phyloP scores from a whole-genome alignment of 371 early-diverging fungal species.

The Batkoa obscura region DNA sequence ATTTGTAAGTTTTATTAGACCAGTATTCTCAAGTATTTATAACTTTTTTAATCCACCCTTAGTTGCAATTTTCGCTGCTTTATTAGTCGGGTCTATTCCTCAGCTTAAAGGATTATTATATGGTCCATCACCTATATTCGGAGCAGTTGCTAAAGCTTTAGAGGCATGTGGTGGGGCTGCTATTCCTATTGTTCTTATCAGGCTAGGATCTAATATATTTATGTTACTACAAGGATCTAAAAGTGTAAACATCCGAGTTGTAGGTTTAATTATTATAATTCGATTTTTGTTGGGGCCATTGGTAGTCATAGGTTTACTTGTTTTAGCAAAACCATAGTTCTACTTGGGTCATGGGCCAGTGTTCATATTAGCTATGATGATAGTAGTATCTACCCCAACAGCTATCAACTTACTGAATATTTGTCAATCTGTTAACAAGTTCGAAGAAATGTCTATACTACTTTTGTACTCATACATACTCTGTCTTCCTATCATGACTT shows the following conservation, averaged over 20 bases:
- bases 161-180: constrained; percentile 41
- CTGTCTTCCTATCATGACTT: not conserved
- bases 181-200: constrained; percentile 42
- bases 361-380: constrained; percentile 22
- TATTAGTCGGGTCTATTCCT: constrained; percentile 28
- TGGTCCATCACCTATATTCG: constrained; percentile 22
- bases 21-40: not conserved
- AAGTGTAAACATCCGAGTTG: not conserved
- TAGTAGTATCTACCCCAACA: constrained; percentile 26
- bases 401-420: constrained; percentile 29
- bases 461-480: constrained; percentile 10
- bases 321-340: constrained; percentile 15
- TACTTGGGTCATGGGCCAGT: constrained; percentile 22
- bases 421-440: constrained; percentile 23
- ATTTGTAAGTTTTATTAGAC: too few relatives aligned
- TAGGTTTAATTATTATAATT: not conserved
- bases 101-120: constrained; percentile 25
- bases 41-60: constrained; percentile 31
- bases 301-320: constrained; percentile 22
- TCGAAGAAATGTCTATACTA: constrained; percentile 26
- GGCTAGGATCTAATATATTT: constrained; percentile 44
- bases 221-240: not conserved
- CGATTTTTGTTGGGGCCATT: constrained; percentile 18
- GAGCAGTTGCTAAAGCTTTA: constrained; percentile 34
- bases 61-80: constrained; percentile 25